These are phyloP conservation scores for Leccinum insolens DNA, from an alignment of 1,284 basidiomycete genomes.

Conservation along the genomic window DNA sequence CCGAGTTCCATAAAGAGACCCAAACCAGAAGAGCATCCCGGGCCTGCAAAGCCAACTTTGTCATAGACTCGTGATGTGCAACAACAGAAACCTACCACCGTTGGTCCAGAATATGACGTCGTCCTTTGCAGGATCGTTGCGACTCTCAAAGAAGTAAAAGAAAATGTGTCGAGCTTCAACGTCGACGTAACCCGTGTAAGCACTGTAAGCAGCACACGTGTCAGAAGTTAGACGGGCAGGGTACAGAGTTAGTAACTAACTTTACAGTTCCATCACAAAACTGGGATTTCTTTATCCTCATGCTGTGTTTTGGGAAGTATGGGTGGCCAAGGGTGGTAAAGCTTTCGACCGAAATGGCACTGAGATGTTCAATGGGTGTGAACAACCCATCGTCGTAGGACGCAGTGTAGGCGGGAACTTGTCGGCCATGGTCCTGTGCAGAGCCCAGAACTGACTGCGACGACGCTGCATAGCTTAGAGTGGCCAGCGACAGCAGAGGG, in stretches of 20 bases:
- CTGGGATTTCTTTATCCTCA: constrained; percentile 52
- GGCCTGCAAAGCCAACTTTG: constrained; percentile 18
- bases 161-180: constrained; percentile 67
- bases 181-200: constrained; percentile 68
- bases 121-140: constrained; percentile 65
- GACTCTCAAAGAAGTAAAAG: constrained; percentile 84
- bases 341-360: constrained; percentile 41
- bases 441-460: constrained; percentile 20
- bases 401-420: constrained; percentile 1
- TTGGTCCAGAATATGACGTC: constrained; percentile 69
- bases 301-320: constrained; percentile 51
- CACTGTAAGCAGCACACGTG: constrained; percentile 40
- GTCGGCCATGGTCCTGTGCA: constrained; percentile 3
- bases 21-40: constrained; percentile 30
- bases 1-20: constrained; percentile 44
- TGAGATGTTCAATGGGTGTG: constrained; percentile 35
- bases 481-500: constrained; percentile 21
- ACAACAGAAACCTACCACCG: constrained; percentile 31
- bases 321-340: constrained; percentile 57
- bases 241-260: constrained; percentile 26
- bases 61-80: constrained; percentile 32
- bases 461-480: constrained; percentile 16
- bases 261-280: constrained; percentile 34
- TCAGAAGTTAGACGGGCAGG: constrained; percentile 25
- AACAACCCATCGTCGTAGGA: constrained; percentile 32